Evolutionary conservation across 371 early-diverging fungal genomes (phyloP).

Genomic region (Mortierella polycephala): DNA sequence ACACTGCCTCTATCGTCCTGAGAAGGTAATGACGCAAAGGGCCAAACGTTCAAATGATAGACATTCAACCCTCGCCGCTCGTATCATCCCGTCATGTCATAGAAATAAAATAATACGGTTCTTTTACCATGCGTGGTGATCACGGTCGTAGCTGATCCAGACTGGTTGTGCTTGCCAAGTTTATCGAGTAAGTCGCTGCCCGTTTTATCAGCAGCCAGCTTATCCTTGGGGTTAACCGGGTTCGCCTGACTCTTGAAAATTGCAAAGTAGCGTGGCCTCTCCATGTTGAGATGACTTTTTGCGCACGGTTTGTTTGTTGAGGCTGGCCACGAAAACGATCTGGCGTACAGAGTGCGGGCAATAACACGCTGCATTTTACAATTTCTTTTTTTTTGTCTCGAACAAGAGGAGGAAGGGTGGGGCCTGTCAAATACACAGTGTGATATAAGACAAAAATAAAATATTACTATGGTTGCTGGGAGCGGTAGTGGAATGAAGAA

Average conservation of each 20-base stretch:
- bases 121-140: conserved; percentile 28
- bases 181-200: conserved; percentile 25
- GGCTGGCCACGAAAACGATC: not conserved
- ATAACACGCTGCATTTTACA: conserved; percentile 11
- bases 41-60: too few species aligned
- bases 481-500: not conserved
- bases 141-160: conserved; percentile 28
- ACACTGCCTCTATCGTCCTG: too few species aligned
- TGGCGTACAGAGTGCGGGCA: not conserved
- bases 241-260: conserved; percentile 5
- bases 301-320: not conserved
- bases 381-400: too few species aligned
- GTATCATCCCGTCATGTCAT: too few species aligned
- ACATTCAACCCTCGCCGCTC: too few species aligned
- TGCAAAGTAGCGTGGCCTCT: conserved; percentile 24
- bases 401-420: not conserved
- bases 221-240: not conserved
- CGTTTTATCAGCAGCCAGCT: conserved; percentile 14
- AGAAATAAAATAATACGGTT: not conserved
- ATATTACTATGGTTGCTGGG: too few species aligned
- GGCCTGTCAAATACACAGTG: not conserved
- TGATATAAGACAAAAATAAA: not conserved
- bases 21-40: too few species aligned
- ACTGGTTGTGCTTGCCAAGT: conserved; percentile 8
- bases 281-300: conserved; percentile 13